These are phyloP conservation scores for Zygotorulaspora danielsina DNA, from an alignment of 805 yeast genomes.

Conservation along the genomic window DNA sequence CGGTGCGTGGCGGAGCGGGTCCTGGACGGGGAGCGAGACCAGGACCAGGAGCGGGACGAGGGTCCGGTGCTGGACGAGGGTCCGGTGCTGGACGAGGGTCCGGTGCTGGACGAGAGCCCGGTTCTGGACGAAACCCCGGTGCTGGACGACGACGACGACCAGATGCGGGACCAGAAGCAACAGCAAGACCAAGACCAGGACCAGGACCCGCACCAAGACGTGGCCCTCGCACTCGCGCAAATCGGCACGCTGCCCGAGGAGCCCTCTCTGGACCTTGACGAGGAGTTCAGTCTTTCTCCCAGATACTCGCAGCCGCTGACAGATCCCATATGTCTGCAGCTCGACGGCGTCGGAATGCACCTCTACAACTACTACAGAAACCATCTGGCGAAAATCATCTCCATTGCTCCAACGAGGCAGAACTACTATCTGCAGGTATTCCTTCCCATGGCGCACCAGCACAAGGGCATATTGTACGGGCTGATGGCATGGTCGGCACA, in stretches of 20 bases:
- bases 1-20: not conserved
- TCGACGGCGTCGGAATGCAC: slow-evolving; percentile 43
- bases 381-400: slow-evolving; percentile 44
- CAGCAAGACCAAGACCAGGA: not conserved
- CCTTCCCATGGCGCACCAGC: slow-evolving; percentile 48
- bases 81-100: not conserved
- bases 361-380: slow-evolving; percentile 50
- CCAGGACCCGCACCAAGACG: not conserved
- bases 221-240: not conserved
- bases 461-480: slow-evolving; percentile 47
- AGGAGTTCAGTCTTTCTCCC: slow-evolving; percentile 10
- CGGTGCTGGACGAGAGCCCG: not conserved
- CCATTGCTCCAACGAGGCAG: slow-evolving; percentile 45
- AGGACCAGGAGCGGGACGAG: not conserved
- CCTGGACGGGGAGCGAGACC: not conserved
- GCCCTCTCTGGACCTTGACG: slow-evolving; percentile 1
- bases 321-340: slow-evolving; percentile 21
- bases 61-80: not conserved
- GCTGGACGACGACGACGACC: slow-evolving; percentile 1
- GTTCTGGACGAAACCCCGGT: not conserved
- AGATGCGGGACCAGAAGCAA: not conserved
- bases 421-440: slow-evolving; percentile 52
- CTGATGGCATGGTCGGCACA: slow-evolving; percentile 56
- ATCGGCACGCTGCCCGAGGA: not conserved
- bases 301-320: slow-evolving; percentile 21